Base-by-base conservation (phyloP, 1,284 basidiomycete species). In the Boletus sp. region DNA sequence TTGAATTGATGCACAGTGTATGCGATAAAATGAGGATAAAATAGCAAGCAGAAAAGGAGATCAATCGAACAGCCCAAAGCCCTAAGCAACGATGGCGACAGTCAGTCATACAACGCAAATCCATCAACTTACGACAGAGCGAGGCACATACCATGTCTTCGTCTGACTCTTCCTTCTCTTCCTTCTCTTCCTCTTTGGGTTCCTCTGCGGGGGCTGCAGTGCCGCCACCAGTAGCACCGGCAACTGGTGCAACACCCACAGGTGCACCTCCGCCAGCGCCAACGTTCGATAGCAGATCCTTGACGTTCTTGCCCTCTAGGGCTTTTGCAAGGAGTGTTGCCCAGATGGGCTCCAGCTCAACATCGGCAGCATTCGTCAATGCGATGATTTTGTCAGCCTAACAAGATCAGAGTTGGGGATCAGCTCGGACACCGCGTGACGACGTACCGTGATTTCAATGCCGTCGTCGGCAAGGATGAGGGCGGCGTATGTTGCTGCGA, bases 321-420 rank as follows among this genome's bases (percentile, higher is more conserved):
- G 95, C 94, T 74, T 98, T 99, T 60, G 95, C 88, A 66, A 99
- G 87, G 62, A 99, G 88, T 41, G 85, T 75, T 53, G 94, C 94
- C 95, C 95, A 99, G 79, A 99, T 99, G 56, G 93, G 82, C 76
- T 99, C 96, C 54, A 97, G 69, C 44, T 97, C 93, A 54, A 91
- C 78, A 55, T 76, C 75, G 50, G 95, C 95, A 48, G 92, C 94
- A 49, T 69, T 70, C 62, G 89, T 91, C 66, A 98, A 72, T 48
- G 91, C 76, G 62, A 79, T 57, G 69, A 98, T 91, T 79, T 96
- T 97, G 69, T 97, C 94, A 56, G 91, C 73, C 92, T 96, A 23
- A 37, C 2, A 33, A 16, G 13, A 14, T 39, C 17, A 41, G 14
- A 38, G 39, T 2, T 8, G 4, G 10, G 35, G 19, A 22, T 38